These are phyloP conservation scores for Acorus gramineus DNA, from an alignment of 106 monocot genomes.

Conservation along the genomic window DNA sequence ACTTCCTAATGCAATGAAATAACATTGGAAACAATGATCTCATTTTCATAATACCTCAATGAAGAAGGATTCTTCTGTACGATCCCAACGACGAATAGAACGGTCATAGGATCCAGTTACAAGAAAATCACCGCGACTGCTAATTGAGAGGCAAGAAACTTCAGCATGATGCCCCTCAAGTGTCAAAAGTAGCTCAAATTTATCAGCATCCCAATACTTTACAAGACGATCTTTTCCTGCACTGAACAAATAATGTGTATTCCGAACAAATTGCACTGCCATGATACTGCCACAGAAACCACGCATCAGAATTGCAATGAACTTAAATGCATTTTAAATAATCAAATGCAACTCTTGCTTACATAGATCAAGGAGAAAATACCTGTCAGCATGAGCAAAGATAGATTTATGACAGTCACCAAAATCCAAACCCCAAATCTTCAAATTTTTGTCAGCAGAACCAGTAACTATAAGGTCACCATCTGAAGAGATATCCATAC, in stretches of 20 bases:
- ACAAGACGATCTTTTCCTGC: conserved; percentile 89
- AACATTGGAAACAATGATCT: too few species aligned
- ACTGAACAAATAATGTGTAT: conserved; percentile 91
- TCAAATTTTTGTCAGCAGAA: conserved; percentile 93
- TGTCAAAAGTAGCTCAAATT: conserved; percentile 81
- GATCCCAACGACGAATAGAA: conserved; percentile 94
- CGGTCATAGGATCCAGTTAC: conserved; percentile 96
- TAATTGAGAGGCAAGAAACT: conserved; percentile 81
- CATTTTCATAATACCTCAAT: conserved; percentile 42
- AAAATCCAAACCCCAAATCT: conserved; percentile 98
- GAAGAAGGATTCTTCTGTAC: conserved; percentile 84
- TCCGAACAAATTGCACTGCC: conserved; percentile 81
- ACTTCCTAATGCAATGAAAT: too few species aligned
- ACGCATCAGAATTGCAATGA: background rate
- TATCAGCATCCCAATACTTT: conserved; percentile 99
- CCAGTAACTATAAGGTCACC: conserved; percentile 85
- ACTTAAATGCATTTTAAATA: background rate
- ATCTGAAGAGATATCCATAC: conserved; percentile 99
- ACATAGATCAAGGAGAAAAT: background rate
- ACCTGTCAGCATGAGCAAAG: conserved; percentile 97
- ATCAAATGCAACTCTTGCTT: conserved; percentile 1
- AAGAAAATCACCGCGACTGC: conserved; percentile 81
- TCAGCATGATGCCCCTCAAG: conserved; percentile 96
- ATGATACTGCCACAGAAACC: conserved; percentile 52
- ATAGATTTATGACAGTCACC: conserved; percentile 90